phyloP scores from a whole-genome alignment of 1,284 basidiomycete genomes.

The Ceratobasidium sp. region DNA sequence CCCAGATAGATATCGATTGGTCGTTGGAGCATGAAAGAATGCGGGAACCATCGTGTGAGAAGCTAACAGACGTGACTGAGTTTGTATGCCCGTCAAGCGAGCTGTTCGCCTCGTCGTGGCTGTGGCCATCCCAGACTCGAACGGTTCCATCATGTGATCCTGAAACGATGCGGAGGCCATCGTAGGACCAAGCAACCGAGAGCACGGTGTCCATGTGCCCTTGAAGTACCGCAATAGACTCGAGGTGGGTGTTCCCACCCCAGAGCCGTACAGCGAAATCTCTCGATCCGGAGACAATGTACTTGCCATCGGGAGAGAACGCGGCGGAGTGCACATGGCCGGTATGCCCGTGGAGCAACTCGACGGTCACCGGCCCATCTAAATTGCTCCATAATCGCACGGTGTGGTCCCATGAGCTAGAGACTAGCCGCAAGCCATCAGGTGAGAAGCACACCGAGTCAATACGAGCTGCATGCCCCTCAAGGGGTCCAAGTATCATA shows the following conservation, averaged over 20 bases:
- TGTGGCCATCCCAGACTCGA: conserved; percentile 2
- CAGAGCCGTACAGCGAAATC: too few relatives aligned
- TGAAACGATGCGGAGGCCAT: neutral
- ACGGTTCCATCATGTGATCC: neutral
- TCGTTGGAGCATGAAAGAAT: conserved; percentile 36
- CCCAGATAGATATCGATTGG: conserved; percentile 21
- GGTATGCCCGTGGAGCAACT: neutral
- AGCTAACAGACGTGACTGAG: neutral
- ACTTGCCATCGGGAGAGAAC: neutral
- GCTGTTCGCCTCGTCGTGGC: neutral
- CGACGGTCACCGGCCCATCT: neutral
- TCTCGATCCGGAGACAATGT: too few relatives aligned
- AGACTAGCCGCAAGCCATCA: neutral
- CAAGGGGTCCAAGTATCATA: neutral
- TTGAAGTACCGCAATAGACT: too few relatives aligned
- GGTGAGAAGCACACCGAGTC: neutral
- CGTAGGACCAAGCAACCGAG: neutral
- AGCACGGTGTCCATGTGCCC: neutral
- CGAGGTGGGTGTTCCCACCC: too few relatives aligned
- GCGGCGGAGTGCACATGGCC: neutral
- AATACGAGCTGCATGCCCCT: neutral
- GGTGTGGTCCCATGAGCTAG: neutral
- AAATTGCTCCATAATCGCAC: neutral
- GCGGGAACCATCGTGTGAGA: conserved; percentile 31
- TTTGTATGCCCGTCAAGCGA: neutral